Base-by-base conservation (phyloP, 257 asterid genomes). In the Solanum commersonii region DNA sequence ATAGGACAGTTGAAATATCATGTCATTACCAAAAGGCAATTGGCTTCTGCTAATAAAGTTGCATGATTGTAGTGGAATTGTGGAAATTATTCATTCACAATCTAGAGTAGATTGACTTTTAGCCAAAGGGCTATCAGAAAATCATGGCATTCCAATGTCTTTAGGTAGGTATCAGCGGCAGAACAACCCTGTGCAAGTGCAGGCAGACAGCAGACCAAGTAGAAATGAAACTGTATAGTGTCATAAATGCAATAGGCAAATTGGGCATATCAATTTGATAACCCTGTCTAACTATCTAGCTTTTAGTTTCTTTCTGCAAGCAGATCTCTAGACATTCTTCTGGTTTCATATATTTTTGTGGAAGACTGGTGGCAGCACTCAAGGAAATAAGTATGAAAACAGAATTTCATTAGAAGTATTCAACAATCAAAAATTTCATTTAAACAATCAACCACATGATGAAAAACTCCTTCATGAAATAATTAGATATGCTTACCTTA, bases 401-500 rank as follows among this genome's bases (percentile, higher is more conserved):
- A 79, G 14, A 44, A 79, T 42, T 78, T 78, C 49, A 74, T 27
- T 42, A 78, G 34, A 38, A 76, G 23, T 23, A 76, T n/a, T n/a
- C 59, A 77, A 25, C 22, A 38, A 23, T 37, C 23, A 72, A 71
- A 72, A 72, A 33, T 20, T 35, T 22, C 31, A 35, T 34, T 37
- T 10, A 74, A 74, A 74, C 46, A 25, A 78, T 42, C 84, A 78
- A 42, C 84, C 56, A 78, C 42, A 33, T 37, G 29, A 49, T 46
- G 44, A 82, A 49, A 31, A 82, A 16, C 5, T 82, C 68, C 20
- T 49, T 82, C 70, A 27, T 29, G 29, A 82, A 82, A 82, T 29
- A 49, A 82, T 29, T 29, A 52, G 42, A 82, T 82, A 29, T 82
- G 70, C 27, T 52, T 91, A 96, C 98, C 96, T 93, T 85, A 94